Percentiles rank a stretch among this genome's conserved stretches.
These are phyloP conservation scores for Citrus reticulata DNA, from an alignment of 345 rosid genomes.

Conservation along the genomic window DNA sequence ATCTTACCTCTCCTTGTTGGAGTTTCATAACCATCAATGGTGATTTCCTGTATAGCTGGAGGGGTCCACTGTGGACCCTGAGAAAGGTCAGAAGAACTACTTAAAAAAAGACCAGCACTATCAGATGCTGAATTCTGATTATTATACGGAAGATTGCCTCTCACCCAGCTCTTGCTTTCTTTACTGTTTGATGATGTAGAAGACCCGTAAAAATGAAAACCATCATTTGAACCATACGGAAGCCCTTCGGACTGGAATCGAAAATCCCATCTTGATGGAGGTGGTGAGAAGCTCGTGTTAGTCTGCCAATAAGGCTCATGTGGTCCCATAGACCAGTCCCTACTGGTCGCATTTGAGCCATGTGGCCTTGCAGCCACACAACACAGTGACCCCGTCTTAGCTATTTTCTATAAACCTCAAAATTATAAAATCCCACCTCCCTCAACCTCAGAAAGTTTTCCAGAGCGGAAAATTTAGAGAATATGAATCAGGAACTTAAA, in stretches of 20 bases:
- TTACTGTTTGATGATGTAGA: slow-evolving; percentile 56
- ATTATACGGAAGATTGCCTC: slow-evolving; percentile 26
- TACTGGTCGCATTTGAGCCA: slow-evolving; percentile 43
- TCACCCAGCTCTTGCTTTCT: slow-evolving; percentile 44
- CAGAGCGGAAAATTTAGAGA: not conserved
- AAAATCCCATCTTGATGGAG: slow-evolving; percentile 53
- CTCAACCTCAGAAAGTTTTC: slow-evolving; percentile 5
- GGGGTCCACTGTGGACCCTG: slow-evolving; percentile 56
- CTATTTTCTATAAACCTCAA: slow-evolving; percentile 36
- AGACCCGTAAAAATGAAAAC: slow-evolving; percentile 36
- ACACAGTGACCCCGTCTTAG: slow-evolving; percentile 71
- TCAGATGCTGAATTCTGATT: slow-evolving; percentile 37
- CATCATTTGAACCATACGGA: slow-evolving; percentile 35
- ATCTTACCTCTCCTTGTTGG: slow-evolving; percentile 39
- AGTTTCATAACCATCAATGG: slow-evolving; percentile 33
- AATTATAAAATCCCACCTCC: slow-evolving; percentile 6
- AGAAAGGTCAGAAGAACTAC: slow-evolving; percentile 42
- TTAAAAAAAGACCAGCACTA: slow-evolving; percentile 30
- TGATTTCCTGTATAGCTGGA: slow-evolving; percentile 49
- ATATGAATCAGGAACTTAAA: not conserved
- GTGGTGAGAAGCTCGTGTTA: slow-evolving; percentile 58
- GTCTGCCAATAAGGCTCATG: slow-evolving; percentile 64
- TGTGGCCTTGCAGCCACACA: slow-evolving; percentile 85
- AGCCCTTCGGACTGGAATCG: slow-evolving; percentile 38
- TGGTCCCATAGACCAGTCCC: slow-evolving; percentile 52